Evolutionary conservation across 2,329 filamentous ascomycete genomes (phyloP).

Genomic region (Xylariaceae sp.): DNA sequence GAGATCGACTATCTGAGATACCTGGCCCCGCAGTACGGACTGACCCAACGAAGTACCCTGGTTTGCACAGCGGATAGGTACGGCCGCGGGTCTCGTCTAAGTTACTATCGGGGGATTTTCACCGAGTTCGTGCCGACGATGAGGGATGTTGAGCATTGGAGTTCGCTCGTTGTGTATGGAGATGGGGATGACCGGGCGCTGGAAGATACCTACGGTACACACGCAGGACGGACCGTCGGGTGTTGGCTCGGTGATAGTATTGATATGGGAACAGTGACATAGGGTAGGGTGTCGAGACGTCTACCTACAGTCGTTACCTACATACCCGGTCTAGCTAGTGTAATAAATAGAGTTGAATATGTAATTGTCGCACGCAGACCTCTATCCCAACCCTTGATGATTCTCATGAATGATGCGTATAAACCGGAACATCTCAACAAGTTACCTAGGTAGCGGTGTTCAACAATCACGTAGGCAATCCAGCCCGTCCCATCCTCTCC

Average conservation of each 20-base stretch:
- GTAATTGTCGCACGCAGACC: too few relatives aligned
- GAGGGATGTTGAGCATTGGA: slow-evolving; percentile 40
- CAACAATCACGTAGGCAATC: too few relatives aligned
- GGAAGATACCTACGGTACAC: slow-evolving; percentile 27
- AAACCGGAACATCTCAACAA: too few relatives aligned
- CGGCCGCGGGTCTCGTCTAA: slow-evolving; percentile 11
- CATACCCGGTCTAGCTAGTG: too few relatives aligned
- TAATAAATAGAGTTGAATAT: too few relatives aligned
- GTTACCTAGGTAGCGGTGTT: too few relatives aligned
- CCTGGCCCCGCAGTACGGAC: slow-evolving; percentile 29
- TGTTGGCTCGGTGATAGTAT: slow-evolving; percentile 44
- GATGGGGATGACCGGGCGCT: slow-evolving; percentile 21
- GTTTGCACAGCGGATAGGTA: slow-evolving; percentile 29
- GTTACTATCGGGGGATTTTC: slow-evolving; percentile 25
- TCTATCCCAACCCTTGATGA: too few relatives aligned
- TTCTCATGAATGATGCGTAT: too few relatives aligned
- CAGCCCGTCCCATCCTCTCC: too few relatives aligned
- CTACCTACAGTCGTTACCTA: background rate
- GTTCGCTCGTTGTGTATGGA: slow-evolving; percentile 15
- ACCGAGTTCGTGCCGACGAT: slow-evolving; percentile 19
- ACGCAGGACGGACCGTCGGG: slow-evolving; percentile 33
- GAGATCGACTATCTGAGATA: slow-evolving; percentile 31
- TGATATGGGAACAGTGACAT: slow-evolving; percentile 42
- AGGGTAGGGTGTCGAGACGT: background rate
- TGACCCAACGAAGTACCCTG: slow-evolving; percentile 31